Evolutionary conservation across 2,329 filamentous ascomycete genomes (phyloP).

Genomic region (Fusarium drepaniforme): DNA sequence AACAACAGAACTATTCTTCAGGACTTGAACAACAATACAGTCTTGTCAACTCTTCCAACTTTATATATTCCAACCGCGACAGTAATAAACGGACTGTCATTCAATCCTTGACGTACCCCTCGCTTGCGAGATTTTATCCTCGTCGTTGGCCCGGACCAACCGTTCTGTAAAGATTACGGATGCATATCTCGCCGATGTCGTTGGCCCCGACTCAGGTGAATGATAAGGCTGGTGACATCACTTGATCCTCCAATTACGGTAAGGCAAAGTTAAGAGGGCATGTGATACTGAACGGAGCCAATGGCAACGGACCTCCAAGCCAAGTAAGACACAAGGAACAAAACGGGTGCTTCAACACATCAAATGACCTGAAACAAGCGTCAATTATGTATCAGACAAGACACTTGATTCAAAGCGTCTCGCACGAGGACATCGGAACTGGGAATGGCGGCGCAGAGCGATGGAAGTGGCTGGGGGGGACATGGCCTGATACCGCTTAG

Average conservation of each 20-base stretch:
- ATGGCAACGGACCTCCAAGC: background rate
- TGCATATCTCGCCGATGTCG: background rate
- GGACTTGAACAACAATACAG: background rate
- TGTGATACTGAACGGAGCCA: background rate
- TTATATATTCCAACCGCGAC: background rate
- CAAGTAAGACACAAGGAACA: background rate
- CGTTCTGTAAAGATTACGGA: background rate
- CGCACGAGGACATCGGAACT: background rate
- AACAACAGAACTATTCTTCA: background rate
- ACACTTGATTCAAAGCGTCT: background rate
- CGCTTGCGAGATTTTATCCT: background rate
- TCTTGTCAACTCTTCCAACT: background rate
- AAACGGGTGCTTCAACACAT: background rate
- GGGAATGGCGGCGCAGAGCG: background rate
- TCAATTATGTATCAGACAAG: slow-evolving; percentile 1
- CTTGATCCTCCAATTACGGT: background rate
- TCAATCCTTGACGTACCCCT: background rate
- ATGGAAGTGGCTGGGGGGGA: background rate
- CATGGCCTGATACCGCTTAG: slow-evolving; percentile 1
- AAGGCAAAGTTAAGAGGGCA: background rate
- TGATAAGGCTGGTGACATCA: slow-evolving; percentile 1
- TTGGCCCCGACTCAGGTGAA: background rate
- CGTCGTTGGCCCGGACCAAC: background rate
- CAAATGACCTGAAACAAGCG: background rate
- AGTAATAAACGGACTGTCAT: background rate